Evolutionary conservation across 2,329 filamentous ascomycete species (phyloP).

Genomic region (Lachnellula suecica): DNA sequence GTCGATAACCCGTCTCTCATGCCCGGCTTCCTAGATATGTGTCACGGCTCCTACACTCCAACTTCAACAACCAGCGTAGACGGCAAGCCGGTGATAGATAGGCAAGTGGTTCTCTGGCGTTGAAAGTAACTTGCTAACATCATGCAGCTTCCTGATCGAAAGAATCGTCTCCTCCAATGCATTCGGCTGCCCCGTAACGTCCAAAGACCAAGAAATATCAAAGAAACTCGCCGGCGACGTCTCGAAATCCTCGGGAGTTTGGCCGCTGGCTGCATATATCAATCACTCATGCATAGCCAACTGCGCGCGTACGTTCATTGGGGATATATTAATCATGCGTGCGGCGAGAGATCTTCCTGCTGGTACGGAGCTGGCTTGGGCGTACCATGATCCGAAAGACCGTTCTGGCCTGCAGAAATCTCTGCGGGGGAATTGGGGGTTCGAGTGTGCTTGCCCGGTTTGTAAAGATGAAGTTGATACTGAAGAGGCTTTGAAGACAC

Average conservation of each 20-base stretch:
- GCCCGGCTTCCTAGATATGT: conserved; percentile 36
- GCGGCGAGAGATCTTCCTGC: conserved; percentile 43
- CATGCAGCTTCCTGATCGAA: conserved; percentile 44
- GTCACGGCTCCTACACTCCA: conserved; percentile 41
- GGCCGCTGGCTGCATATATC: conserved; percentile 46
- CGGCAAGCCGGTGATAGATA: conserved; percentile 43
- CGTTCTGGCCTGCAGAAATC: conserved; percentile 31
- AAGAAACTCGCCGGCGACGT: neutral
- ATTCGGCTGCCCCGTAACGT: conserved; percentile 38
- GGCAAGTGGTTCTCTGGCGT: conserved; percentile 33
- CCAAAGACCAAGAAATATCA: conserved; percentile 24
- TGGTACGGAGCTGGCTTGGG: conserved; percentile 45
- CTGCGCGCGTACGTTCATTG: conserved; percentile 47
- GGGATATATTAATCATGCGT: conserved; percentile 52
- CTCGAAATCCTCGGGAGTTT: conserved; percentile 42
- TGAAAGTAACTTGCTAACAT: neutral
- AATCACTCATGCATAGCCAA: conserved; percentile 54
- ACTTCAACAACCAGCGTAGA: conserved; percentile 32
- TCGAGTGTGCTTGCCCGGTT: conserved; percentile 40
- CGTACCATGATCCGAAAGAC: conserved; percentile 33
- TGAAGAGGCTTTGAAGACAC: neutral
- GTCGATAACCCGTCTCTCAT: conserved; percentile 38
- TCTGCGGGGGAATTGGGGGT: conserved; percentile 37
- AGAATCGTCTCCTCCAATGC: conserved; percentile 42
- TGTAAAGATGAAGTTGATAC: conserved; percentile 30